These are phyloP conservation scores for Aspergillus cavernicola DNA, from an alignment of 495 filamentous ascomycete genomes.

Conservation along the genomic window DNA sequence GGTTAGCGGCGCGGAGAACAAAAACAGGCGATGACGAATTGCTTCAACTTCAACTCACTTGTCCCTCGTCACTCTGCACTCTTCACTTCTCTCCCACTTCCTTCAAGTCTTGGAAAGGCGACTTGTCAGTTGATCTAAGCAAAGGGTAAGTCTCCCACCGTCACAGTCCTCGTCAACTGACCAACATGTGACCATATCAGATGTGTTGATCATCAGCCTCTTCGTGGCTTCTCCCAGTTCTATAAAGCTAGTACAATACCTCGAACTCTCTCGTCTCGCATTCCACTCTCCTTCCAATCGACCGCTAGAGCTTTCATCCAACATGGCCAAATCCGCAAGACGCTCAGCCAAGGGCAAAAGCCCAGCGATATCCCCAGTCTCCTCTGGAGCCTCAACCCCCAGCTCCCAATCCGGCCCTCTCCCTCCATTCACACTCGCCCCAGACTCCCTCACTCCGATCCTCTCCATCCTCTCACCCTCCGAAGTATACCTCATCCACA, in stretches of 20 bases:
- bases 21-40: constrained; percentile 9
- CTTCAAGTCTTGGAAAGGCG: neutral
- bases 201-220: constrained; percentile 23
- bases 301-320: neutral
- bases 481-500: constrained; percentile 74
- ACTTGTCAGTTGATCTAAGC: constrained; percentile 8
- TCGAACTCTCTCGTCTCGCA: neutral
- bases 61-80: neutral
- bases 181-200: constrained; percentile 35
- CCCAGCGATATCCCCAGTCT: constrained; percentile 19
- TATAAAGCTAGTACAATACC: constrained; percentile 9
- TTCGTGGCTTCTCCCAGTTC: neutral
- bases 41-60: neutral
- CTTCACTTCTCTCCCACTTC: neutral
- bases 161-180: constrained; percentile 2
- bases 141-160: neutral
- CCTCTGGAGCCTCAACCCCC: constrained; percentile 35
- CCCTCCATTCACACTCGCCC: constrained; percentile 60
- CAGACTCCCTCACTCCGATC: constrained; percentile 56
- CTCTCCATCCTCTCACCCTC: constrained; percentile 54
- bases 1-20: constrained; percentile 18
- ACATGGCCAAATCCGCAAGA: constrained; percentile 42
- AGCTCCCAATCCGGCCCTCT: constrained; percentile 42
- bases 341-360: constrained; percentile 29
- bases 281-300: too few species aligned